These are phyloP conservation scores for Ilyonectria robusta DNA, from an alignment of 2,329 filamentous ascomycete genomes.

Conservation along the genomic window DNA sequence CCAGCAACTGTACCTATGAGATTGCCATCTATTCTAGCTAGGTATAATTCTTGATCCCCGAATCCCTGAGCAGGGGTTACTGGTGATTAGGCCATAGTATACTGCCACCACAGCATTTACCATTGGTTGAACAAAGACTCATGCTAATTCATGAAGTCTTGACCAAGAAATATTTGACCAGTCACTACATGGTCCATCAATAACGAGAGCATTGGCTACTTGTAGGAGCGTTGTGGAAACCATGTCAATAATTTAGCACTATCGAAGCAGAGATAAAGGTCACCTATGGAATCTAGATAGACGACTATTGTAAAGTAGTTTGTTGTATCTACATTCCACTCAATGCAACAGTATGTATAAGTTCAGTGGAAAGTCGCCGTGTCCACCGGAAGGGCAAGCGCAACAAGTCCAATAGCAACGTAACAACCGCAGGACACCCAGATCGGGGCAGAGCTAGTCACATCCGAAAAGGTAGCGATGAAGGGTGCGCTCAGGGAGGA, in stretches of 20 bases:
- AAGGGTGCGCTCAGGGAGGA: constrained; percentile 41
- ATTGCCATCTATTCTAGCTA: no score
- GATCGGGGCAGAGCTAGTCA: constrained; percentile 39
- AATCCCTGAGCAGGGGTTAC: no score
- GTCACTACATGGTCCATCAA: no score
- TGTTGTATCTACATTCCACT: background rate
- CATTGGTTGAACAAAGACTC: no score
- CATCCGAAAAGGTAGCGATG: constrained; percentile 43
- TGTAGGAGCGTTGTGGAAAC: background rate
- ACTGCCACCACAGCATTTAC: no score
- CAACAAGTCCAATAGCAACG: constrained; percentile 35
- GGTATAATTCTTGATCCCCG: no score
- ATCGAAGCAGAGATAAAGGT: background rate
- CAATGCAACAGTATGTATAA: no score
- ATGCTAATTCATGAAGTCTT: no score
- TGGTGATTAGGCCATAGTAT: no score
- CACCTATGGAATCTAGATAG: background rate
- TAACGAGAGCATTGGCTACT: no score
- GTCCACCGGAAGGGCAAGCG: constrained; percentile 35
- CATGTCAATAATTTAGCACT: background rate
- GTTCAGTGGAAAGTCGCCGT: constrained; percentile 12
- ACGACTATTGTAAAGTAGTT: background rate
- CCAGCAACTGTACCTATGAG: no score
- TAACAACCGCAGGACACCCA: constrained; percentile 43
- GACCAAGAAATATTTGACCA: no score